phyloP scores from a whole-genome alignment of 2,329 filamentous ascomycete species.

The Xylariaceae sp. region DNA sequence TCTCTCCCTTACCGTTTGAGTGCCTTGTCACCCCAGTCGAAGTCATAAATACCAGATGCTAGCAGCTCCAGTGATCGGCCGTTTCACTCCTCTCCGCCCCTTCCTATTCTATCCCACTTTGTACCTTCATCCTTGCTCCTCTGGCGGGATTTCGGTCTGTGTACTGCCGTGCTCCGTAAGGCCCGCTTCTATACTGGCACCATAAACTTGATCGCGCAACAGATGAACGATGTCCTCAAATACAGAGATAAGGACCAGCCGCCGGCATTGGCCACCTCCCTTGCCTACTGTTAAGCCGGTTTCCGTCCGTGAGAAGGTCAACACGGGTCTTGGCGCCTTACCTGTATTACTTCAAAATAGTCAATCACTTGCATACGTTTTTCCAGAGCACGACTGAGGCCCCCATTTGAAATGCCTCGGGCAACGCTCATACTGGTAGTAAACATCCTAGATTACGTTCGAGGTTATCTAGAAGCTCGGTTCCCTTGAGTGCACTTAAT shows the following conservation, averaged over 20 bases:
- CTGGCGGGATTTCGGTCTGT: not conserved
- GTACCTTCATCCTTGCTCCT: not conserved
- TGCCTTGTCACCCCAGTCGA: not conserved
- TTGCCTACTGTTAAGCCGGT: not conserved
- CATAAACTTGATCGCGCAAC: too few relatives aligned
- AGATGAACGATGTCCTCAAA: too few relatives aligned
- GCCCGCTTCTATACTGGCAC: too few relatives aligned
- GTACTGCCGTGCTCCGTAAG: too few relatives aligned
- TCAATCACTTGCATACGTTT: too few relatives aligned
- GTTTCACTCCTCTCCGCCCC: too few relatives aligned
- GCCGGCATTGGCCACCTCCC: too few relatives aligned
- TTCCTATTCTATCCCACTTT: too few relatives aligned
- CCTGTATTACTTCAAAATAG: not conserved
- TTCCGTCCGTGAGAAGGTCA: not conserved
- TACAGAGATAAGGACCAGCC: too few relatives aligned
- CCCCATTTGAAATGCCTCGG: not conserved
- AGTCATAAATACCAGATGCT: not conserved
- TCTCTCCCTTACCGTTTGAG: not conserved
- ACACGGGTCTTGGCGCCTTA: not conserved
- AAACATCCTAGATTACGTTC: not conserved
- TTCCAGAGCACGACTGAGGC: not conserved
- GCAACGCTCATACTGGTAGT: not conserved
- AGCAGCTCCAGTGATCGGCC: slow-evolving; percentile 6
- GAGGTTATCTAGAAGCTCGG: not conserved
- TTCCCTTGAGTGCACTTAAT: not conserved